A percentile compares a stretch with the other conserved stretches of the same genome.
These are phyloP conservation scores for Strobilomyces confusus DNA, from an alignment of 768 basidiomycete species.

Conservation along the genomic window DNA sequence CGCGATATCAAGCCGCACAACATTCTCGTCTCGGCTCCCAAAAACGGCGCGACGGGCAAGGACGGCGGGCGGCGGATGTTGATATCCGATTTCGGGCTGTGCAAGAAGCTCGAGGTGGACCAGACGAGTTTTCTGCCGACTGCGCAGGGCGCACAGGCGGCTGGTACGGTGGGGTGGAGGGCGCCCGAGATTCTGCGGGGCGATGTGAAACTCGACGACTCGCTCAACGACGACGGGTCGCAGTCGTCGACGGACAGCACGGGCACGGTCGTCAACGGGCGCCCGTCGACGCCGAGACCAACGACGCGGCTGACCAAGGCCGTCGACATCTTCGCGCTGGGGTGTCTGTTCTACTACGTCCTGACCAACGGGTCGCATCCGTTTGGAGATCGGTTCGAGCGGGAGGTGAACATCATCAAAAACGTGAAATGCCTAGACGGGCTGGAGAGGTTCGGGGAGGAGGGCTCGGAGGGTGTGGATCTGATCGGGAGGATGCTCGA, in stretches of 20 bases:
- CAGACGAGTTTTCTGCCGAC: conserved; percentile 97
- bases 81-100: conserved; percentile 96
- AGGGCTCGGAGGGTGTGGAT: conserved; percentile 86
- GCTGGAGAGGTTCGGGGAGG: conserved; percentile 82
- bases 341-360: conserved; percentile 93
- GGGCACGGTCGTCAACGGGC: conserved; percentile 39
- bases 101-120: conserved; percentile 91
- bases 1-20: conserved; percentile 99
- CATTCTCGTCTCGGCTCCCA: conserved; percentile 78
- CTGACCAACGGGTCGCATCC: conserved; percentile 90
- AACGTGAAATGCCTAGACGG: conserved; percentile 67
- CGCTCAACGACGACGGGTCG: conserved; percentile 57
- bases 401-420: conserved; percentile 92
- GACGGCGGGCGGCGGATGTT: conserved; percentile 68
- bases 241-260: conserved; percentile 65
- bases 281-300: conserved; percentile 18
- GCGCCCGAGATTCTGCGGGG: conserved; percentile 95
- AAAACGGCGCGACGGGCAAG: conserved; percentile 43
- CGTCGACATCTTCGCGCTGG: conserved; percentile 94
- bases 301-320: conserved; percentile 83
- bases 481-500: conserved; percentile 78
- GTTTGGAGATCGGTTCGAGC: conserved; percentile 87
- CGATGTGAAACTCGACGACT: conserved; percentile 88
- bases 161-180: conserved; percentile 95
- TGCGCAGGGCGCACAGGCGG: conserved; percentile 80